Evolutionary conservation across 2,329 filamentous ascomycete genomes (phyloP), one percentile per base, ranked within the genome.

Genomic region (Apiospora aurea): DNA sequence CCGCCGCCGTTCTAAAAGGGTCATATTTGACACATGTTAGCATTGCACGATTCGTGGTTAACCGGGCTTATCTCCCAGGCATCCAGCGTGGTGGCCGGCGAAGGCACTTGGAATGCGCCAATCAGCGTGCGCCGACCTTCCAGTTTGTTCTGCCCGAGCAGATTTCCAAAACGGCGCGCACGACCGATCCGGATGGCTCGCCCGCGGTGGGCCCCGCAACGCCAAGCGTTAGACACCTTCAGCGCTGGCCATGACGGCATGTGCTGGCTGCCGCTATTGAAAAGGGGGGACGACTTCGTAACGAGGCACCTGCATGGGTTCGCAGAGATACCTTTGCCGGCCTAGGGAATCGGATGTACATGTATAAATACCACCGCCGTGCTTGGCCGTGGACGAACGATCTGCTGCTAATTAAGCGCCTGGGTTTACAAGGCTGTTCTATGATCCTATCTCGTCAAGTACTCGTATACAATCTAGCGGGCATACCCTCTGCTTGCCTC

Each of bases 131-230:
- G 3, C 18, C 16, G 44, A 49, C 5, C 8, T n/a, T 49, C 6
- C 46, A n/a, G 18, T 61, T 61, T 61, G 1, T 61, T 57, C 53
- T 61, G 53, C 53, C 53, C 53, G 53, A 38, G 53, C 53, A 61
- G 53, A 38, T 34, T 61, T 61, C 8, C 29, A 0, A 38, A 38
- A 18, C 29, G 29, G 53, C 29, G 51, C 51, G 53, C 53, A 57
- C 53, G 51, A 16, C 51, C 51, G 24, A 14, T 6, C 51, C 51
- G 26, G 53, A 38, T 38, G 34, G 34, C 34, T 38, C 2, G 6
- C 34, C 34, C 34, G 34, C 34, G 34, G 34, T 8, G 34, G 7
- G 34, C 34, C 34, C 34, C 34, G 34, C 34, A 34, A 57, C 26
- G 26, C 14, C 5, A 49, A 49, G 46, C 46, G 7, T 49, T n/a